Evolutionary conservation across 805 yeast species (phyloP).

Genomic region (Candida easanensis): DNA sequence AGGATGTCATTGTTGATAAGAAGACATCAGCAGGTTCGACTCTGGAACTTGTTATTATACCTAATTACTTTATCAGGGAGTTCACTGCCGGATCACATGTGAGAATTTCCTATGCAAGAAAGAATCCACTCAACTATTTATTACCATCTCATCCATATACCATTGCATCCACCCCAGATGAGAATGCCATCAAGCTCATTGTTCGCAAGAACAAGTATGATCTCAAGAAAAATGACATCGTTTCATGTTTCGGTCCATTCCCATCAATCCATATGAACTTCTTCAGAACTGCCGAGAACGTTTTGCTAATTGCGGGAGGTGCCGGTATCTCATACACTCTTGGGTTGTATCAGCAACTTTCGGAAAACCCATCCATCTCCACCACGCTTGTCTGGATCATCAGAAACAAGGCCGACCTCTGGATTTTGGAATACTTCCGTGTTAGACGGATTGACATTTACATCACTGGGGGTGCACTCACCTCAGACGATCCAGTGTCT

Average conservation of each 20-base stretch:
- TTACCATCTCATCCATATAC: slow-evolving; percentile 70
- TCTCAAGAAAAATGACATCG: slow-evolving; percentile 30
- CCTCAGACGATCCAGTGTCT: slow-evolving; percentile 9
- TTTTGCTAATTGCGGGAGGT: slow-evolving; percentile 64
- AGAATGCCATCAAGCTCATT: slow-evolving; percentile 40
- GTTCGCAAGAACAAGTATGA: slow-evolving; percentile 39
- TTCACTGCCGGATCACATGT: slow-evolving; percentile 57
- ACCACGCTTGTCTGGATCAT: slow-evolving; percentile 55
- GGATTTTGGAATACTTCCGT: slow-evolving; percentile 39
- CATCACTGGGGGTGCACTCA: slow-evolving; percentile 31
- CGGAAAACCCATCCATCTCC: slow-evolving; percentile 24
- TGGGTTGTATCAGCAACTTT: slow-evolving; percentile 45
- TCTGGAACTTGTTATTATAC: slow-evolving; percentile 26
- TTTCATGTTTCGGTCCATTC: slow-evolving; percentile 42
- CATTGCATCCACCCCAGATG: slow-evolving; percentile 44
- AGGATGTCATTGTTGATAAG: slow-evolving; percentile 16
- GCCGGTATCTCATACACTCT: slow-evolving; percentile 67
- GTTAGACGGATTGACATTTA: slow-evolving; percentile 36
- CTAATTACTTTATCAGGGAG: slow-evolving; percentile 14
- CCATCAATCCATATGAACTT: slow-evolving; percentile 44
- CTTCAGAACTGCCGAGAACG: slow-evolving; percentile 46
- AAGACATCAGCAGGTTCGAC: slow-evolving; percentile 20
- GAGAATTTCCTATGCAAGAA: slow-evolving; percentile 40
- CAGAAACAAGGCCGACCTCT: slow-evolving; percentile 43
- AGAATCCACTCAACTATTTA: slow-evolving; percentile 42